Base-by-base conservation (phyloP, 805 yeast genomes). In the Zygosaccharomyces rouxii region DNA sequence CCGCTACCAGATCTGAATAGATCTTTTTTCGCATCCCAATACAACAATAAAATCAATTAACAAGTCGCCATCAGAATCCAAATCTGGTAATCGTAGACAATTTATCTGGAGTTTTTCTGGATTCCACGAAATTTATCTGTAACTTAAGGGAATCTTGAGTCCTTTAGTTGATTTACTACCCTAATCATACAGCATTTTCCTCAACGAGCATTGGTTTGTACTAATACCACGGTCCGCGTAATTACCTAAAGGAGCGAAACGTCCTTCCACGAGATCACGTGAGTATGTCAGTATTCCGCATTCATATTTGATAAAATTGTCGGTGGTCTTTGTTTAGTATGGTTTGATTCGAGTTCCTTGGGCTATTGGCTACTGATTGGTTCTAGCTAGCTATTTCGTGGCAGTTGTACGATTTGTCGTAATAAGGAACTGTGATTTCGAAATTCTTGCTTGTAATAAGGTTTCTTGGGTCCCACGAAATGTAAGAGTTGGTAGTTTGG, bases 381-480 rank as follows among this genome's bases (percentile, higher is more conserved):
- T 33, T 33, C 37, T 33, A 33, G 37, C 37, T 33, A 14, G 37
- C 7, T 16, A 16, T 33, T 33, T 41, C 44, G 44, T 23, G 44
- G 35, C 23, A 16, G 23, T 41, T 29, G 44, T 23, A 13, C 25
- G 26, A 41, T 29, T 10, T 41, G 44, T 16, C 19, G 44, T 23
- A 41, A 11, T 30, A 18, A 19, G 26, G 16, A 41, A 16, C 18
- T 29, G 35, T 18, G 23, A 19, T 29, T 25, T 29, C 16, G 7
- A 19, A 14, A 41, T 30, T 18, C 23, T 18, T 41, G 35, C 16
- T n/a, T 30, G 33, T 18, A 23, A 33, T 41, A 41, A 14, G 44
- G 44, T 19, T 19, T 29, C 25, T 28, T 41, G 19, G 44, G 44
- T 9, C 35, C 44, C 44, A 33, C 44, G 44, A 41, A 41, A 41